Evolutionary conservation across 441 rosid genomes (phyloP).

Genomic region (Rhodomyrtus psidioides): DNA sequence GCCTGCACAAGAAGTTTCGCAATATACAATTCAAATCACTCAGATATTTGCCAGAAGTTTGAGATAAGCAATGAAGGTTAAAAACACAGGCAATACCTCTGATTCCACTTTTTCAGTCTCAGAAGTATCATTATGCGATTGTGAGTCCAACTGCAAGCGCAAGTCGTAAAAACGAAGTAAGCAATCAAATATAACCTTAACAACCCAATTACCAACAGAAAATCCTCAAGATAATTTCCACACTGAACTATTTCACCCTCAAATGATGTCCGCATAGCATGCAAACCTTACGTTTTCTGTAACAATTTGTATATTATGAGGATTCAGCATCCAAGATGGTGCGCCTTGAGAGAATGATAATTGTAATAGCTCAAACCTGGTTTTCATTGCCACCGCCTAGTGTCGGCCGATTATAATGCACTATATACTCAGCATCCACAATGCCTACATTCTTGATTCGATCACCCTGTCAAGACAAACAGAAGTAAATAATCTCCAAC

Average conservation of each 20-base stretch:
- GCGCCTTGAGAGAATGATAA: neutral
- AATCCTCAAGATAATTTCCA: neutral
- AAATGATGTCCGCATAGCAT: neutral
- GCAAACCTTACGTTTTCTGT: neutral
- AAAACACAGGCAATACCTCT: neutral
- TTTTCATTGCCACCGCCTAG: conserved; percentile 34
- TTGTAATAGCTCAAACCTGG: conserved; percentile 19
- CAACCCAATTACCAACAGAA: neutral
- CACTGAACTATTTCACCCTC: neutral
- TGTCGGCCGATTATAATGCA: conserved; percentile 59
- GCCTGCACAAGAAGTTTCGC: conserved; percentile 17
- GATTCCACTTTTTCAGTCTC: conserved; percentile 1
- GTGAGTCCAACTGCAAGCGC: conserved; percentile 1
- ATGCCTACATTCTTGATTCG: conserved; percentile 47
- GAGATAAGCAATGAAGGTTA: neutral
- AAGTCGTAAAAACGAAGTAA: neutral
- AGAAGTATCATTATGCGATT: neutral
- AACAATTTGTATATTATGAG: neutral
- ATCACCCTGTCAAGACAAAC: conserved; percentile 41
- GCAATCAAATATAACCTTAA: neutral
- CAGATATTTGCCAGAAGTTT: neutral
- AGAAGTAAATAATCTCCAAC: neutral
- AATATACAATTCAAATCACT: neutral
- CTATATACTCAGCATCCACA: conserved; percentile 62
- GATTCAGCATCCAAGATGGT: neutral